Percentiles rank a stretch among this genome's conserved stretches.
Conservation (phyloP, 2,329 filamentous ascomycete species). For the Chalaropsis ovoidea region DNA sequence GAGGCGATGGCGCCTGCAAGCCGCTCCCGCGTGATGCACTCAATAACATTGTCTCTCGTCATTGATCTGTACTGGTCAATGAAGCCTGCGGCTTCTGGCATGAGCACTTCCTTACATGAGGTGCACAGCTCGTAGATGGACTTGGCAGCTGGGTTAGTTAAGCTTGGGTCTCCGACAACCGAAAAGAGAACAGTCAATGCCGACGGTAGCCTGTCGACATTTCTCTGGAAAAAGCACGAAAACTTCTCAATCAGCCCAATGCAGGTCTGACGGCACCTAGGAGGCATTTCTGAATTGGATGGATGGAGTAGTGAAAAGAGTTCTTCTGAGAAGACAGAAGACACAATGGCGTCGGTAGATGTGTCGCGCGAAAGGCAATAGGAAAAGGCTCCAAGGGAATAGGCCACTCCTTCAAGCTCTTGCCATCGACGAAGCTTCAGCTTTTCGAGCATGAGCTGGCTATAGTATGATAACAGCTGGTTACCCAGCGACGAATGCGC, state of each 20-base stretch:
- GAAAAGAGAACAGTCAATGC: conserved; percentile 66
- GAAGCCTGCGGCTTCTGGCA: conserved; percentile 56
- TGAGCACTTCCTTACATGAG: conserved; percentile 60
- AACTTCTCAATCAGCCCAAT: conserved; percentile 62
- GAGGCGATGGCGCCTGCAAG: conserved; percentile 59
- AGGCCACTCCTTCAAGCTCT: conserved; percentile 51
- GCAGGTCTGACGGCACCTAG: conserved; percentile 56
- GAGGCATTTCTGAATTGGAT: conserved; percentile 43
- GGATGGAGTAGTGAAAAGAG: conserved; percentile 23
- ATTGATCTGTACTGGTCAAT: conserved; percentile 61
- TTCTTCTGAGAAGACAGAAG: conserved; percentile 50
- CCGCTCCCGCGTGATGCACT: conserved; percentile 53
- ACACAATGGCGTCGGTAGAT: conserved; percentile 49
- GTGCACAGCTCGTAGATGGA: conserved; percentile 66
- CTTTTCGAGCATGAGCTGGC: conserved; percentile 41
- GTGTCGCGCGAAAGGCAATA: conserved; percentile 53
- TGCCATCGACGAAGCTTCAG: conserved; percentile 38
- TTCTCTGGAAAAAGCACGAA: conserved; percentile 64
- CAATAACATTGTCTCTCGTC: conserved; percentile 35
- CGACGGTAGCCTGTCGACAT: conserved; percentile 55
- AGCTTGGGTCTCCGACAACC: conserved; percentile 50
- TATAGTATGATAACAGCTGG: conserved; percentile 47
- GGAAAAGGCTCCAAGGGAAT: conserved; percentile 55
- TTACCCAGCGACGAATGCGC: conserved; percentile 54
- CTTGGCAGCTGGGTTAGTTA: conserved; percentile 60